A percentile compares a stretch with the other conserved stretches of the same genome.
These are phyloP conservation scores for Entrophospora sp. DNA, from an alignment of 192 early-diverging fungal genomes.

Conservation along the genomic window DNA sequence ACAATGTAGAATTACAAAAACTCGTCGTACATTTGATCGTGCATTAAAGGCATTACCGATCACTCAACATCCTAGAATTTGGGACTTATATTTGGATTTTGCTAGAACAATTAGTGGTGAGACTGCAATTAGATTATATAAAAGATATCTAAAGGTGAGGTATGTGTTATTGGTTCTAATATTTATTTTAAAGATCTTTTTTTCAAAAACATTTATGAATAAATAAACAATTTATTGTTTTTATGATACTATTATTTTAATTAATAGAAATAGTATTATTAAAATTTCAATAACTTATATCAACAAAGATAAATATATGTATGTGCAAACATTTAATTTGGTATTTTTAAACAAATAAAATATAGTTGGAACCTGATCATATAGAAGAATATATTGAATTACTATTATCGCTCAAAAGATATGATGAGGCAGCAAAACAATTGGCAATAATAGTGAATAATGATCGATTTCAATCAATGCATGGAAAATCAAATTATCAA, in stretches of 20 bases:
- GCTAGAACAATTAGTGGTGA: conserved; percentile 70
- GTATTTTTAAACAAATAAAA: no score
- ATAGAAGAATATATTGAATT: conserved; percentile 69
- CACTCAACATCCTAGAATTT: conserved; percentile 86
- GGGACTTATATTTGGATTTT: conserved; percentile 79
- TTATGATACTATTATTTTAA: no score
- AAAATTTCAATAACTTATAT: no score
- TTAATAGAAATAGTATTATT: no score
- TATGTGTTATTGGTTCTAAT: no score
- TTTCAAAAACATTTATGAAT: background rate
- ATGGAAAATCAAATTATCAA: conserved; percentile 62
- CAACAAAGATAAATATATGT: no score
- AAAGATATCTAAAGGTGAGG: conserved; percentile 68
- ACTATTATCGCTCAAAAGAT: conserved; percentile 53
- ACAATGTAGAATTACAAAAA: conserved; percentile 58
- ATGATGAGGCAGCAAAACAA: conserved; percentile 69
- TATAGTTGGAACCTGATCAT: conserved; percentile 66
- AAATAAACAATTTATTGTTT: background rate
- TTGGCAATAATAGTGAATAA: conserved; percentile 66
- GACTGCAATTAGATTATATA: conserved; percentile 70
- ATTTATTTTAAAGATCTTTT: conserved; percentile 7
- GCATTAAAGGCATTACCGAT: conserved; percentile 83
- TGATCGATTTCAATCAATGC: conserved; percentile 55
- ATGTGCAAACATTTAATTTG: background rate
- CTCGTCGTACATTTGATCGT: conserved; percentile 83